These are phyloP conservation scores for Phycomyces nitens DNA, from an alignment of 192 early-diverging fungal genomes.

Conservation along the genomic window DNA sequence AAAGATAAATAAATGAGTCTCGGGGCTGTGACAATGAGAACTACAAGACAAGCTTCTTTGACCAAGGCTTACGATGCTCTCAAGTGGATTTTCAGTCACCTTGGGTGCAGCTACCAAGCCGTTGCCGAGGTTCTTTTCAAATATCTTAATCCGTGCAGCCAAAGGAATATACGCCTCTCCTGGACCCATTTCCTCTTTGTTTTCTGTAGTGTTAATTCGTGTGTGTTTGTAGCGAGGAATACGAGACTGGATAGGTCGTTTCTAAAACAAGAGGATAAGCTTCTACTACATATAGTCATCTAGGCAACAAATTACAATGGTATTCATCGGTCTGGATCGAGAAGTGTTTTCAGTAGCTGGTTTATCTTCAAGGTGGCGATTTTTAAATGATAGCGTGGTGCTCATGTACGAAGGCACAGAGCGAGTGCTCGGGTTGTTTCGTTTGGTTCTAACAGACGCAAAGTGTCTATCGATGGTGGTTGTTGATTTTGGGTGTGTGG, in stretches of 20 bases:
- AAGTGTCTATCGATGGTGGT: no score
- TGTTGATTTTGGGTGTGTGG: no score
- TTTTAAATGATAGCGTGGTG: background rate
- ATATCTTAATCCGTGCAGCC: conserved; percentile 25
- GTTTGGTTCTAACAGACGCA: no score
- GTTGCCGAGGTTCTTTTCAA: conserved; percentile 22
- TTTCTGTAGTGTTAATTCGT: conserved; percentile 12
- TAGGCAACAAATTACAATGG: background rate
- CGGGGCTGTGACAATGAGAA: no score
- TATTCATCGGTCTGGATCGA: background rate
- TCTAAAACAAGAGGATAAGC: conserved; percentile 3
- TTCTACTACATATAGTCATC: background rate
- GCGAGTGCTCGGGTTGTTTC: no score
- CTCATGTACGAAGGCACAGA: background rate
- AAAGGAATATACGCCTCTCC: conserved; percentile 16
- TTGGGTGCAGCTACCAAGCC: conserved; percentile 1
- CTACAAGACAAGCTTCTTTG: background rate
- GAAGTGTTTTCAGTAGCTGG: background rate
- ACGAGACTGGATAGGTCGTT: conserved; percentile 1
- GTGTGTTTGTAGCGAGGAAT: conserved; percentile 15
- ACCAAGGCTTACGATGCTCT: background rate
- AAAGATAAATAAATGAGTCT: background rate
- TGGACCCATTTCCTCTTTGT: conserved; percentile 11
- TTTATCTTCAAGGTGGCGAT: background rate
- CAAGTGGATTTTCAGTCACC: background rate